These are phyloP conservation scores for Backusella sp. DNA, from an alignment of 192 early-diverging fungal species.

Conservation along the genomic window DNA sequence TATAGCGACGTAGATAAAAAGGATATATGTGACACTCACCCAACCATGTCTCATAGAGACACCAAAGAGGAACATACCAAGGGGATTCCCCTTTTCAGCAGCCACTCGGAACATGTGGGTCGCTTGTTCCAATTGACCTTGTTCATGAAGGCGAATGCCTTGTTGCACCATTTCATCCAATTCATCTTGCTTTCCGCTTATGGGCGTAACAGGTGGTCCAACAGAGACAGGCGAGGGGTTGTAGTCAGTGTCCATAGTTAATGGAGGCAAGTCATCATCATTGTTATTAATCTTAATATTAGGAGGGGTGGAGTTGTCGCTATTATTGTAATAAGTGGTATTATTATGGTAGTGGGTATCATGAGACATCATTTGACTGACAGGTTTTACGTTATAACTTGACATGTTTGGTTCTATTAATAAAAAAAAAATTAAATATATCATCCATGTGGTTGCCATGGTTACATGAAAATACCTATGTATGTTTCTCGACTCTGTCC, in stretches of 20 bases:
- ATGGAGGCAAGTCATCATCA: background rate
- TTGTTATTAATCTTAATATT: background rate
- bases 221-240: constrained; percentile 7
- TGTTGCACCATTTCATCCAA: constrained; percentile 59
- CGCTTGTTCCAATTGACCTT: constrained; percentile 70
- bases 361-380: background rate
- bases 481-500: background rate
- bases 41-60: constrained; percentile 79
- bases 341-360: background rate
- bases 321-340: background rate
- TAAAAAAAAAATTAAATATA: background rate
- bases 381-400: background rate
- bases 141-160: constrained; percentile 69
- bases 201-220: background rate
- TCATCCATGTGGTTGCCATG: background rate
- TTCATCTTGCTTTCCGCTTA: background rate
- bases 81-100: constrained; percentile 60
- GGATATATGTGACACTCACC: constrained; percentile 39
- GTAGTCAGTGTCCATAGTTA: background rate
- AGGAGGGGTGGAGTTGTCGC: background rate
- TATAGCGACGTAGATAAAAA: background rate
- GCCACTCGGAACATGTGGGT: constrained; percentile 69
- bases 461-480: background rate
- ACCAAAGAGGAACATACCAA: constrained; percentile 77
- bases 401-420: background rate